Evolutionary conservation across 2,329 filamentous ascomycete genomes (phyloP), one percentile per base, ranked within the genome.

Genomic region (Aquanectria penicillioides): DNA sequence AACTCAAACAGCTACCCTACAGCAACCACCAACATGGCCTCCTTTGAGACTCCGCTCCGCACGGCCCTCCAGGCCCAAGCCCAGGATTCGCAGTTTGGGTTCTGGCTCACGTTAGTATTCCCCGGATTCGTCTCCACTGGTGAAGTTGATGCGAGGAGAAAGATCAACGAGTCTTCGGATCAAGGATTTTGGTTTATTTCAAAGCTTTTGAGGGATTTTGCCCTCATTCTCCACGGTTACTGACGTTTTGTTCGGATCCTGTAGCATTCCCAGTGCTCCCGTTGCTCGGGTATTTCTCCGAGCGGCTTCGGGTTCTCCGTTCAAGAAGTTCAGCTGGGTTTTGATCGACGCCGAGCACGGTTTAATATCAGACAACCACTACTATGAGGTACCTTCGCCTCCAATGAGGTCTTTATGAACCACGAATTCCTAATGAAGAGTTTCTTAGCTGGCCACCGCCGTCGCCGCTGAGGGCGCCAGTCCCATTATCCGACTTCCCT

Each of bases 341-440:
- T 31, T 57, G 9, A 38, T 57, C 20, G 54, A 57, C 9, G 54
- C 46, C 20, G 54, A 57, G 28, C 54, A 57, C 46, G 54, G 54
- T 18, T 50, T 57, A 25, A 51, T 57, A 33, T 50, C 54, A 28
- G 54, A 57, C 46, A 57, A 57, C 22, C 37, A 57, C 23, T 57
- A 57, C n/a, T 57, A 57, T 25, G 54, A 57, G 54, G 54, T 57
- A 36, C 25, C 15, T 6, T 15, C 6, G 20, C 11, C n/a, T n/a
- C 22, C 25, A 22, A 34, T 18, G 10, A 5, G 17, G 9, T 12
- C 10, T 23, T 23, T 3, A 13, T 7, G 15, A 17, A 3, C 12
- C 10, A 7, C 36, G 15, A 31, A 48, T 40, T 4, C 22, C 13
- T 18, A 17, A 15, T n/a, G 22, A 18, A 11, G 1, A n/a, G 22